Evolutionary conservation across 2,329 filamentous ascomycete genomes (phyloP), one percentile per base, ranked within the genome.

Genomic region (Hyphodiscus sp.): DNA sequence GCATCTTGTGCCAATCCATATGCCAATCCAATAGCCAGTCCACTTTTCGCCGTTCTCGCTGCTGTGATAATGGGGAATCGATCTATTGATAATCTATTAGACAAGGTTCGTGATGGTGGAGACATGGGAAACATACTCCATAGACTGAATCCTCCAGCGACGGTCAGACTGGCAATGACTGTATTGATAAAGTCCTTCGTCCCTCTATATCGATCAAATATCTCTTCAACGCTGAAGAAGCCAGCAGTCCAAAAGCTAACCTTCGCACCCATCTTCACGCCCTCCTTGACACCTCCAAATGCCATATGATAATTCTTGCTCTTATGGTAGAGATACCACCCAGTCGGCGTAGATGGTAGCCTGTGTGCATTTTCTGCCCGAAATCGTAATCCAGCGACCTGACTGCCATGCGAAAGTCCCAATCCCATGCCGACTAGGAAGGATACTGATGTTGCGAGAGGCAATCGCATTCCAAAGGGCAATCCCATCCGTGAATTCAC

Each of bases 301-400:
- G 89, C 85, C 49, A 87, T 80, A 64, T 90, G 83, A 74, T 99
- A 97, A 71, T 96, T 97, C 72, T 97, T 97, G 68, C 84, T 89
- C 73, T 96, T 96, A 76, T 97, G 92, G 71, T 99, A 99, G n/a
- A 97, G 81, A 68, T 92, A 99, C 94, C 94, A 99, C 18, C 91
- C 92, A 1, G 85, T 82, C 23, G 89, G 85, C 1, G 85, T 85
- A 2, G 82, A 84, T 19, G 94, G 94, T 58, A 96, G 83, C 61
- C 92, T 88, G 76, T 99, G 94, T 1, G 94, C 91, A 68, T 99
- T 95, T 72, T 99, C 94, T 56, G 94, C 94, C 52, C 92, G 86
- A 74, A 96, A 99, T 41, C 87, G 86, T 54, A 95, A 77, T 49
- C 87, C 85, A 0, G 89, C 82, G 67, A 80, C 83, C 65, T 84